Evolutionary conservation across 129 eudicot species (phyloP).

Genomic region (Escallonia rubra): DNA sequence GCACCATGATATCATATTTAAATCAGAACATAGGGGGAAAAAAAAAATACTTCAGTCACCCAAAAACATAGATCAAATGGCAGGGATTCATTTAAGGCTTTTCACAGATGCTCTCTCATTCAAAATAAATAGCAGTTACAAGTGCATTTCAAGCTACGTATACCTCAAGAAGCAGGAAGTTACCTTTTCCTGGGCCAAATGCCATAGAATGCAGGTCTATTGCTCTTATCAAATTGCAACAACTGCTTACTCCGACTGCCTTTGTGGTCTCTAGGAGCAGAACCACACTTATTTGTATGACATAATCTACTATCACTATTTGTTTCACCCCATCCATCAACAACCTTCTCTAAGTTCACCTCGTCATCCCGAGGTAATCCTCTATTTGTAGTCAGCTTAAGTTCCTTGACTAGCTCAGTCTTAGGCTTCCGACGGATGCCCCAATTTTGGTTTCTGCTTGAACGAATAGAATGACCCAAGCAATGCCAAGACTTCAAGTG

Average conservation of each 20-base stretch:
- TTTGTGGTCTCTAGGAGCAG: slow-evolving; percentile 22
- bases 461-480: slow-evolving; percentile 33
- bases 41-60: too few species aligned
- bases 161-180: not conserved
- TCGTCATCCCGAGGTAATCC: slow-evolving; percentile 47
- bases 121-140: too few species aligned
- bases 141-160: not conserved
- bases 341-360: slow-evolving; percentile 28
- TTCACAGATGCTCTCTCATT: too few species aligned
- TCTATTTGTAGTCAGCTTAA: slow-evolving; percentile 52
- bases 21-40: too few species aligned
- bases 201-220: slow-evolving; percentile 97
- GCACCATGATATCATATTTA: too few species aligned
- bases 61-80: too few species aligned
- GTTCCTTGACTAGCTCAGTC: slow-evolving; percentile 65
- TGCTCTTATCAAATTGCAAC: slow-evolving; percentile 87
- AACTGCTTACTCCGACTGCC: slow-evolving; percentile 45
- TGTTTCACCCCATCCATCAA: slow-evolving; percentile 50
- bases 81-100: too few species aligned
- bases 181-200: slow-evolving; percentile 89
- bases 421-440: slow-evolving; percentile 76
- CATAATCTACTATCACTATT: slow-evolving; percentile 22
- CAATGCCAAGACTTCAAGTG: slow-evolving; percentile 69
- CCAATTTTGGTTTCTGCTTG: slow-evolving; percentile 60
- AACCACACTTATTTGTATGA: slow-evolving; percentile 24